Conservation (phyloP, 2,329 filamentous ascomycete species). For the Scedosporium dehoogii region DNA sequence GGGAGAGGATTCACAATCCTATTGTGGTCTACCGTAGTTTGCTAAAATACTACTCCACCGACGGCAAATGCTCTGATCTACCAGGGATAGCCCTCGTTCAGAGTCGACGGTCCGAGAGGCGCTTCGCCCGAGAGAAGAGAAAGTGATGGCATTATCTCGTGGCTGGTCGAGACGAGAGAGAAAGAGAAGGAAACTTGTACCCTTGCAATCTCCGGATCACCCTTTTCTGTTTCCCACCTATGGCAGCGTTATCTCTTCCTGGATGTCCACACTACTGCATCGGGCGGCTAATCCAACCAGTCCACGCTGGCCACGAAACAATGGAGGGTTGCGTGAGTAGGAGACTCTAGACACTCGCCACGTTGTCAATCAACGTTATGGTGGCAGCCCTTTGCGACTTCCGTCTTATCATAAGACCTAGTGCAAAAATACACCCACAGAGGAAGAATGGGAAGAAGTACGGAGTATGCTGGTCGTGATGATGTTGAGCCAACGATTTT, state of each 20-base stretch:
- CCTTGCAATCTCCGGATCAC: not conserved
- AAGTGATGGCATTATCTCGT: not conserved
- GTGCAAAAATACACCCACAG: not conserved
- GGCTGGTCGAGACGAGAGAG: not conserved
- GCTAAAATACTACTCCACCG: not conserved
- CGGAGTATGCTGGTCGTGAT: too few relatives aligned
- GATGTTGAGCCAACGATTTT: too few relatives aligned
- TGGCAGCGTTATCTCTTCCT: not conserved
- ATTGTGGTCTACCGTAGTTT: not conserved
- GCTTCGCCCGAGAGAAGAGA: too few relatives aligned
- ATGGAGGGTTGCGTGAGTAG: not conserved
- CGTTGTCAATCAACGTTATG: slow-evolving; percentile 1
- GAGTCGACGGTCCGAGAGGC: not conserved
- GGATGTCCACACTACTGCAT: not conserved
- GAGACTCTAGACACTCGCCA: not conserved
- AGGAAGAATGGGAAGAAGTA: not conserved
- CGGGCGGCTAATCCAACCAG: slow-evolving; percentile 6
- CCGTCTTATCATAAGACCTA: not conserved
- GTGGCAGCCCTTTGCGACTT: not conserved
- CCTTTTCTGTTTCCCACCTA: not conserved
- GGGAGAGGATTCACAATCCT: not conserved
- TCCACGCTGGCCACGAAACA: slow-evolving; percentile 6
- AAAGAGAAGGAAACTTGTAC: not conserved
- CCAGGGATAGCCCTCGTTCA: not conserved
- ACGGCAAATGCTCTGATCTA: not conserved